phyloP scores from a whole-genome alignment of 345 rosid genomes.

The Cardamine chenopodiifolia region DNA sequence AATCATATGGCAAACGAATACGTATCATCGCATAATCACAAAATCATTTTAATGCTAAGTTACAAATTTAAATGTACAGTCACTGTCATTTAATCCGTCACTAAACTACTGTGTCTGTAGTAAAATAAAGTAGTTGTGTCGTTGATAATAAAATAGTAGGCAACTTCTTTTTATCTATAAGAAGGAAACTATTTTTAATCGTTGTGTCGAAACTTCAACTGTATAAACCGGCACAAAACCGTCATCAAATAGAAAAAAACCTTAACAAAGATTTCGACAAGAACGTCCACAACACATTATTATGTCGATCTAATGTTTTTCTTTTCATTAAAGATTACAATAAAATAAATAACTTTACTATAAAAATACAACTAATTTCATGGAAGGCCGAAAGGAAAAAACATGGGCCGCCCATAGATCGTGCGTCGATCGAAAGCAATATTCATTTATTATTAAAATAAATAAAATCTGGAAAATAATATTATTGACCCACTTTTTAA shows the following conservation, averaged over 20 bases:
- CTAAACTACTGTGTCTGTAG: neutral
- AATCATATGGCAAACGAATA: too few relatives aligned
- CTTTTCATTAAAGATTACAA: neutral
- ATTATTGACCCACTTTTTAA: neutral
- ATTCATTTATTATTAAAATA: neutral
- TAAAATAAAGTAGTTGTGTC: too few relatives aligned
- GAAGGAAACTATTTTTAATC: neutral
- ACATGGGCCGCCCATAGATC: conserved; percentile 14
- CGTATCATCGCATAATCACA: too few relatives aligned
- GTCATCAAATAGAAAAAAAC: neutral
- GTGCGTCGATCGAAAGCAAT: conserved; percentile 26
- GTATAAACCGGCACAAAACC: conserved; percentile 7
- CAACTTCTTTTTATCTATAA: neutral
- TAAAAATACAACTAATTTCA: neutral
- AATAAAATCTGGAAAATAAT: neutral
- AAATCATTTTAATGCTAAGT: neutral
- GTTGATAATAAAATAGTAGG: too few relatives aligned
- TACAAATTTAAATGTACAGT: neutral
- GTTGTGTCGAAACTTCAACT: neutral
- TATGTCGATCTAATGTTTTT: conserved; percentile 19
- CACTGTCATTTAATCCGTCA: conserved; percentile 12
- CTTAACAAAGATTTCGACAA: conserved; percentile 23
- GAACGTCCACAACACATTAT: conserved; percentile 17
- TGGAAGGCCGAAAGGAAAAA: conserved; percentile 30
- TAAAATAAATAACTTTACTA: neutral